A percentile compares a stretch with the other conserved stretches of the same genome.
phyloP scores from a whole-genome alignment of 768 basidiomycete species.

The Mycena galopus region DNA sequence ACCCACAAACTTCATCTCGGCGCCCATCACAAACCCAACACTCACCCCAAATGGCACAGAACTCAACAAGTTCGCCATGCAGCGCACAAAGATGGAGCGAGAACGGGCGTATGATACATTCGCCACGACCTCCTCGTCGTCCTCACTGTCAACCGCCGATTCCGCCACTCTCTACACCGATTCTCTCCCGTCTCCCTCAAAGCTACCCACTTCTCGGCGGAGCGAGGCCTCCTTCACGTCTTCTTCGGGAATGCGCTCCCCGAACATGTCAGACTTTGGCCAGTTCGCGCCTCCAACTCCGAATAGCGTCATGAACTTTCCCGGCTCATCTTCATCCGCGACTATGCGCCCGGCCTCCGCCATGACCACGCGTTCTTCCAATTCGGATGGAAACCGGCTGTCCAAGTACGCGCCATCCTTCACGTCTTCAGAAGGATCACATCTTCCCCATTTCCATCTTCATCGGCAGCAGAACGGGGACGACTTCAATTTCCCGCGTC shows the following conservation, averaged over 20 bases:
- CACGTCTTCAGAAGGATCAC: constrained; percentile 63
- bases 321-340: constrained; percentile 42
- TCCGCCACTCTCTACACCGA: constrained; percentile 73
- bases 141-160: constrained; percentile 66
- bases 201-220: constrained; percentile 51
- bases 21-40: constrained; percentile 86
- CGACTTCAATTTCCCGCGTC: constrained; percentile 83
- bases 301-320: constrained; percentile 33
- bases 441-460: constrained; percentile 68
- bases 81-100: constrained; percentile 65
- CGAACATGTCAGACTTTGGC: constrained; percentile 65
- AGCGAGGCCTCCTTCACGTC: constrained; percentile 67
- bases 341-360: constrained; percentile 65
- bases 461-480: constrained; percentile 48
- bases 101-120: constrained; percentile 62
- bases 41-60: constrained; percentile 81
- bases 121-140: constrained; percentile 60
- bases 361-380: constrained; percentile 68
- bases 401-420: constrained; percentile 77
- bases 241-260: constrained; percentile 62
- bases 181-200: constrained; percentile 54
- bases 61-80: constrained; percentile 71
- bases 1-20: constrained; percentile 74
- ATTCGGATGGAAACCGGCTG: constrained; percentile 68
- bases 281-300: constrained; percentile 51